Evolutionary conservation across 345 rosid genomes (phyloP).

Genomic region (Euphorbia lathyris): DNA sequence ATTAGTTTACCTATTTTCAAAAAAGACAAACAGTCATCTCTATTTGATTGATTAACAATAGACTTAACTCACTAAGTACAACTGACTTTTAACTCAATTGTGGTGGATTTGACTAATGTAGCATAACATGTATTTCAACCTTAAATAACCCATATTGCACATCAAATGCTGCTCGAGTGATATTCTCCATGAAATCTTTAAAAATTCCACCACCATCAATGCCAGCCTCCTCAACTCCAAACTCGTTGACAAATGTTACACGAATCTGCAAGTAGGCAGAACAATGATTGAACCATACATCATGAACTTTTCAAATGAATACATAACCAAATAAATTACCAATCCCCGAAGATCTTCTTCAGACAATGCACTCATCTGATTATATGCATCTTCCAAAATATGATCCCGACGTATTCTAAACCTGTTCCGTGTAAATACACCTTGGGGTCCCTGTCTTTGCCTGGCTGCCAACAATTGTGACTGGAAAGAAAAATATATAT

Average conservation of each 20-base stretch:
- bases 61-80: neutral
- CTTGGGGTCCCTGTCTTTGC: constrained; percentile 70
- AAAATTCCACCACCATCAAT: constrained; percentile 99
- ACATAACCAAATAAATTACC: constrained; percentile 42
- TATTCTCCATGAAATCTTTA: constrained; percentile 99
- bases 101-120: neutral
- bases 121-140: constrained; percentile 41
- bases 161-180: constrained; percentile 93
- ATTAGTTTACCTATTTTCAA: too few relatives aligned
- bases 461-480: constrained; percentile 67
- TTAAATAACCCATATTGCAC: constrained; percentile 96
- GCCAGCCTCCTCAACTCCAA: constrained; percentile 99
- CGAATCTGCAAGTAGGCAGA: constrained; percentile 66
- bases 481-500: constrained; percentile 36
- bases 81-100: neutral
- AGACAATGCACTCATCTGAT: constrained; percentile 89
- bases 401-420: constrained; percentile 93
- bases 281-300: constrained; percentile 17
- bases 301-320: constrained; percentile 4
- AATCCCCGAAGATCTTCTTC: constrained; percentile 94
- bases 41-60: neutral
- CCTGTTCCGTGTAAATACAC: constrained; percentile 73
- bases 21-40: too few relatives aligned
- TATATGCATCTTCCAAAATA: constrained; percentile 95
- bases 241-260: constrained; percentile 88